Base-by-base conservation (phyloP, 2,329 filamentous ascomycete species). In the Hypoxylon rubiginosum region DNA sequence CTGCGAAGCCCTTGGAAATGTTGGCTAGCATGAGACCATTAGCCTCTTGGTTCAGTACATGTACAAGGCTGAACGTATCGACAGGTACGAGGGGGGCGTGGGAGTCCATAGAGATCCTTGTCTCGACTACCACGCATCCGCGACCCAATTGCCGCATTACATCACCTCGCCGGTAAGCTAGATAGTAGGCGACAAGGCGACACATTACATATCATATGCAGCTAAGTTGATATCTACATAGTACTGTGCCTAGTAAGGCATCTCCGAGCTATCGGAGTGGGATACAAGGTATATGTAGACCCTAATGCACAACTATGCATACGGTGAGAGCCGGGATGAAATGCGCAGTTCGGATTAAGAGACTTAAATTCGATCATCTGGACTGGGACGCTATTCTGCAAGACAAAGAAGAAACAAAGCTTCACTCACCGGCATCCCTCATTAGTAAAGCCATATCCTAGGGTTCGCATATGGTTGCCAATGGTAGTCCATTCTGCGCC, bases 371-470 rank as follows among this genome's bases (percentile, higher is more conserved):
- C 15, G 19, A 61, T 15, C 26, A 55, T 13, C 15, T 58, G 48
- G 39, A 43, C 5, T 46, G 39, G n/a, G 21, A 36, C 53, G 28
- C 11, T 53, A 45, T 49, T 41, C 30, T 24, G 58, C 21, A 41
- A 58, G 51, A 62, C 24, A 60, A 21, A n/a, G 26, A 56, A 50
- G 39, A 59, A 62, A 50, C 32, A 60, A 48, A 57, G 54, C 50
- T 57, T 34, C 52, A 84, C 86, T 80, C 79, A 89, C 86, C 87
- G 85, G 71, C 87, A 89, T 71, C 87, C 87, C 75, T 89, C 86
- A 80, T 89, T 89, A 17, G 87, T 89, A 76, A 89, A 89, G 77
- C 86, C 85, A 72, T 89, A 89, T 59, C 87, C 86, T 62, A 88
- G 72, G 36, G 79, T 77, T 65, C 87, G 82, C 87, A 89, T 89